A percentile compares a stretch with the other conserved stretches of the same genome.
These are phyloP conservation scores for Gyrodon lividus DNA, from an alignment of 768 basidiomycete genomes.

Conservation along the genomic window DNA sequence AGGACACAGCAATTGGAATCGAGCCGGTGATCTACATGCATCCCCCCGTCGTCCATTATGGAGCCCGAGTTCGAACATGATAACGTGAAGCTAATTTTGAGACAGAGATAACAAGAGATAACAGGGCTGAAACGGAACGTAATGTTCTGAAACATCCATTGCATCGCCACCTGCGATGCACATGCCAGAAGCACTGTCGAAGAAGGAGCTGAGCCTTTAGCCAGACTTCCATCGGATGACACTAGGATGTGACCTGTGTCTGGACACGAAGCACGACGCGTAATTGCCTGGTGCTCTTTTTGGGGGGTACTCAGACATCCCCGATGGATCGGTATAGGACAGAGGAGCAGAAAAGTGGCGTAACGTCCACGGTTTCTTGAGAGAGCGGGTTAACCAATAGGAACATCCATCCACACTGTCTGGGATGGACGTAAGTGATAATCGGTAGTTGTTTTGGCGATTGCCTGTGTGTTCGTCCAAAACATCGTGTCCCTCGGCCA, in stretches of 20 bases:
- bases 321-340: not conserved
- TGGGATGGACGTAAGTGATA: not conserved
- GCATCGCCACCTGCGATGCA: not conserved
- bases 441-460: no score
- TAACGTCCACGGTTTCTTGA: not conserved
- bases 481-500: no score
- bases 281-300: not conserved
- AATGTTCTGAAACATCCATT: not conserved
- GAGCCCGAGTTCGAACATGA: slow-evolving; percentile 6
- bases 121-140: no score
- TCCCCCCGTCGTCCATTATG: slow-evolving; percentile 9
- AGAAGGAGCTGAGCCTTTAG: not conserved
- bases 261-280: slow-evolving; percentile 1
- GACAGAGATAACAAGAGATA: not conserved
- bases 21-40: not conserved
- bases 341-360: not conserved
- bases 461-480: not conserved
- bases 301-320: no score
- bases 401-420: not conserved
- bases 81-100: not conserved
- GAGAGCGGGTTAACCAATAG: slow-evolving; percentile 6
- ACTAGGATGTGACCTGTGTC: not conserved
- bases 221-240: slow-evolving; percentile 4
- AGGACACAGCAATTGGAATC: not conserved
- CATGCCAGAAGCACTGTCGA: not conserved